Evolutionary conservation across 2,329 filamentous ascomycete species (phyloP).

Genomic region (Aspergillus terreus): DNA sequence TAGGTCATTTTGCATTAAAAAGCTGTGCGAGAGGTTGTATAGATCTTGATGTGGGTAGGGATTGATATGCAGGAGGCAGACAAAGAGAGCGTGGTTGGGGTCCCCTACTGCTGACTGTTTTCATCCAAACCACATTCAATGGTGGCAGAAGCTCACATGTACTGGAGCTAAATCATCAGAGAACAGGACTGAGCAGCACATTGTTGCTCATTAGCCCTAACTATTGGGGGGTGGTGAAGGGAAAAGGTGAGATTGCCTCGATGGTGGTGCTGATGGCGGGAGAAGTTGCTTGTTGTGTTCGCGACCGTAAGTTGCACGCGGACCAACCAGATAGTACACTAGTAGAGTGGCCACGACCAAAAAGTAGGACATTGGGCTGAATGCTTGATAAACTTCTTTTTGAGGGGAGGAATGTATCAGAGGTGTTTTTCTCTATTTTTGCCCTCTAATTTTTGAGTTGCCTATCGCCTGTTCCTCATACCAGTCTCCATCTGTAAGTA

Average conservation of each 20-base stretch:
- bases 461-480: too few species aligned
- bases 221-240: constrained; percentile 1
- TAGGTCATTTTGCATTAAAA: constrained; percentile 3
- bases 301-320: constrained; percentile 1
- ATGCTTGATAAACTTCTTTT: too few species aligned
- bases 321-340: neutral
- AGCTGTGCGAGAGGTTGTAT: neutral
- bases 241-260: constrained; percentile 1
- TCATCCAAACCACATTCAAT: constrained; percentile 15
- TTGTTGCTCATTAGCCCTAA: constrained; percentile 16
- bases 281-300: neutral
- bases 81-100: constrained; percentile 12
- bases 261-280: constrained; percentile 2
- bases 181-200: constrained; percentile 15
- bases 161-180: constrained; percentile 12
- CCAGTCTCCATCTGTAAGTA: too few species aligned
- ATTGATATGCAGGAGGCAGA: neutral
- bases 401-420: too few species aligned
- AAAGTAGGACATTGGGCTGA: neutral
- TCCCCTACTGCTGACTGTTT: constrained; percentile 7
- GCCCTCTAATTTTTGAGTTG: too few species aligned
- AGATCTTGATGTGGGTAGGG: neutral
- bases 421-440: too few species aligned
- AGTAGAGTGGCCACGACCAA: neutral
- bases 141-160: constrained; percentile 12